These are phyloP conservation scores for Euphorbia lathyris DNA, from an alignment of 345 rosid species.

Conservation along the genomic window DNA sequence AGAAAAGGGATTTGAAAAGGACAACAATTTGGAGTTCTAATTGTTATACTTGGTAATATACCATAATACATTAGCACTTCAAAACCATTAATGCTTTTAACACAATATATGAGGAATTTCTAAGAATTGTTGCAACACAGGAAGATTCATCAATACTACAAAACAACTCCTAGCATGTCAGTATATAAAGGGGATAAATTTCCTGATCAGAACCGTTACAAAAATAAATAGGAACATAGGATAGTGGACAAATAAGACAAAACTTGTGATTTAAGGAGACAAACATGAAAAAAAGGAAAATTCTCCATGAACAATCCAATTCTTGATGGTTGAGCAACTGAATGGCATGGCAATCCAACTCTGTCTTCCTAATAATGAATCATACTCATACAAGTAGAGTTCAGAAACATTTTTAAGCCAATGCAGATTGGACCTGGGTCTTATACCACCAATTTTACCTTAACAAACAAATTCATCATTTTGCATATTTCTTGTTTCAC, in stretches of 20 bases:
- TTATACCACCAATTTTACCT: neutral
- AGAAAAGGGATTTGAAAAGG: neutral
- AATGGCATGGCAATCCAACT: neutral
- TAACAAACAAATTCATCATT: neutral
- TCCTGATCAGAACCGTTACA: too few relatives aligned
- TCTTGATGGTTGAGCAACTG: too few relatives aligned
- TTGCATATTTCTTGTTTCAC: neutral
- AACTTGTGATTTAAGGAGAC: neutral
- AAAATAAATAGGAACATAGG: too few relatives aligned
- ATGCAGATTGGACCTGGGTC: neutral
- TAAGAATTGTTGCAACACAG: too few relatives aligned
- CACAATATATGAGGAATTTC: too few relatives aligned
- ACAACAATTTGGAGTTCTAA: neutral
- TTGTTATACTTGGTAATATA: too few relatives aligned
- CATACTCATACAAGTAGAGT: neutral
- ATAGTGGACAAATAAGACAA: too few relatives aligned
- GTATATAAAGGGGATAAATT: too few relatives aligned
- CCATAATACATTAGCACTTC: too few relatives aligned
- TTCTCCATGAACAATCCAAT: conserved; percentile 14
- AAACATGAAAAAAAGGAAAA: conserved; percentile 10
- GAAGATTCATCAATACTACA: too few relatives aligned
- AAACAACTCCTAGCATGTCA: too few relatives aligned
- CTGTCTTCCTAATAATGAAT: neutral
- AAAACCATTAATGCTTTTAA: too few relatives aligned
- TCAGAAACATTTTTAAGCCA: conserved; percentile 1